Conservation (phyloP, 2,329 filamentous ascomycete species). For the Ascochyta fabae region DNA sequence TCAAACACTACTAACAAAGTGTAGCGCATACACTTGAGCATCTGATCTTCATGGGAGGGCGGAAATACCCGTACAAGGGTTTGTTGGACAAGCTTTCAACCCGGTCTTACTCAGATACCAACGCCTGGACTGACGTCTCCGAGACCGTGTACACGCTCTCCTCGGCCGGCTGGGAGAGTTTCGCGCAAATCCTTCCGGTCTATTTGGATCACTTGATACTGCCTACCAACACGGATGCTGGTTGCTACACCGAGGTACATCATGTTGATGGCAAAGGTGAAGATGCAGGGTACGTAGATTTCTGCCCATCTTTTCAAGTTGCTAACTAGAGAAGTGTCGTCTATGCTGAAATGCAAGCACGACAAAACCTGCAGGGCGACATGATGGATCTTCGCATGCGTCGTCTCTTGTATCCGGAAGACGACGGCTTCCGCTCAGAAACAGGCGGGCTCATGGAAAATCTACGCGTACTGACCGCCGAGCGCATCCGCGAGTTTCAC, state of each 20-base stretch:
- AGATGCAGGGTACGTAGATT: constrained; percentile 69
- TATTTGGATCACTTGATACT: constrained; percentile 94
- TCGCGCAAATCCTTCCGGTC: constrained; percentile 89
- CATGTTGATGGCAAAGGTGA: constrained; percentile 93
- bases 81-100: constrained; percentile 93
- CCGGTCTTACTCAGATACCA: constrained; percentile 90
- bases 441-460: constrained; percentile 98
- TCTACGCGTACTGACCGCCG: constrained; percentile 81
- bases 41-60: constrained; percentile 73
- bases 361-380: constrained; percentile 83
- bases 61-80: constrained; percentile 92
- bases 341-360: constrained; percentile 98
- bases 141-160: constrained; percentile 96
- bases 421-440: constrained; percentile 93
- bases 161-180: constrained; percentile 95
- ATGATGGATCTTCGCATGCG: constrained; percentile 86
- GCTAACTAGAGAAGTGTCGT: constrained; percentile 68
- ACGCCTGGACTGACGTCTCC: constrained; percentile 96
- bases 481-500: constrained; percentile 93
- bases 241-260: constrained; percentile 94
- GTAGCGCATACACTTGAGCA: constrained; percentile 60
- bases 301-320: neutral
- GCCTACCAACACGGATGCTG: constrained; percentile 90
- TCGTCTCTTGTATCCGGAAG: constrained; percentile 83
- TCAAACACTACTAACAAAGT: constrained; percentile 8